Conservation (phyloP, 257 asterid species). For the Solanum chiquidenum region DNA sequence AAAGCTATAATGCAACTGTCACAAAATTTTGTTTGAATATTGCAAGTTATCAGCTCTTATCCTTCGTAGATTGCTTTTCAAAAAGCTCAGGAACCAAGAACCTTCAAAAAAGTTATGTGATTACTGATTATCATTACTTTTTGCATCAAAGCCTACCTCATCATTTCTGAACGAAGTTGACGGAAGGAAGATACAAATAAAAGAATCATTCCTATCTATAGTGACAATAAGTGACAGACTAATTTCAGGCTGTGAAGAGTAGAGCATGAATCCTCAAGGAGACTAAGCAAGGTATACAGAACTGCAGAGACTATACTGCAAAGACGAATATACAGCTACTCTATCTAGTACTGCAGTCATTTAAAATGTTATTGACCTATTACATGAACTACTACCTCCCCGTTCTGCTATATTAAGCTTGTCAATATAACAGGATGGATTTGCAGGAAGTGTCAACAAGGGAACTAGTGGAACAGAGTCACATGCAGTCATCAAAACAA, state of each 20-base stretch:
- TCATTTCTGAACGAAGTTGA: not conserved
- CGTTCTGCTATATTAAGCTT: not conserved
- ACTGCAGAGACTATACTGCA: not conserved
- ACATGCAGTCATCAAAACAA: not conserved
- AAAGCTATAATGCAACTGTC: not conserved
- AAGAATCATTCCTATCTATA: not conserved
- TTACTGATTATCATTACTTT: not conserved
- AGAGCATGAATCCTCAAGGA: not conserved
- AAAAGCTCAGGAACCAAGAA: not conserved
- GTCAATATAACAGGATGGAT: not conserved
- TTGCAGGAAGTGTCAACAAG: not conserved
- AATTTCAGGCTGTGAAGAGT: not conserved
- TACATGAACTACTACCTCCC: not conserved
- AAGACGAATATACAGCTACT: not conserved
- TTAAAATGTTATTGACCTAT: not conserved
- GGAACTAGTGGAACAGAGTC: not conserved
- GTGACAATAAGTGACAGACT: not conserved
- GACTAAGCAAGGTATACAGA: not conserved
- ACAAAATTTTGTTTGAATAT: not conserved
- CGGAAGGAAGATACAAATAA: not conserved
- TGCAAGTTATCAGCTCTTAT: not conserved
- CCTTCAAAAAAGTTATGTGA: not conserved
- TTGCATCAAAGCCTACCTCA: not conserved
- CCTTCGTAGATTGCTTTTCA: not conserved
- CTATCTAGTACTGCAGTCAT: not conserved